Conservation (phyloP, 1,284 basidiomycete genomes). For the Boletus semigastroideus region DNA sequence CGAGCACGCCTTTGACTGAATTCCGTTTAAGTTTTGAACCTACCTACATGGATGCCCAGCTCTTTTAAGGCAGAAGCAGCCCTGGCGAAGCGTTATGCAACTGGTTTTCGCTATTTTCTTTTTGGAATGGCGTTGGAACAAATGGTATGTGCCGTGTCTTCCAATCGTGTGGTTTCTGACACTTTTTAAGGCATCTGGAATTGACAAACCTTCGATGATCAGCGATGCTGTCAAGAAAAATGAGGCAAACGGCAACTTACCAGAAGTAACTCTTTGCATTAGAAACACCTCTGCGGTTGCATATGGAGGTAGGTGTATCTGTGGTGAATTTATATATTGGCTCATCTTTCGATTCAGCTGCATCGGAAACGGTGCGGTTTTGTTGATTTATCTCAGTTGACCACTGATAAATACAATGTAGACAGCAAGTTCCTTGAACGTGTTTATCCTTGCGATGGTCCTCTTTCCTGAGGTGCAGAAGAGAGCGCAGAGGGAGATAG, state of each 20-base stretch:
- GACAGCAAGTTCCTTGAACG: conserved; percentile 44
- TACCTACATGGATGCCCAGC: conserved; percentile 28
- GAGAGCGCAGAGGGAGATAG: conserved; percentile 46
- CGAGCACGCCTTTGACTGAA: background rate
- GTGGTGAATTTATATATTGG: background rate
- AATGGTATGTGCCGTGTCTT: conserved; percentile 16
- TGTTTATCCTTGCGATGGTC: conserved; percentile 53
- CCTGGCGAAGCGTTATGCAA: conserved; percentile 15
- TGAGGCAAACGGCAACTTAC: conserved; percentile 14
- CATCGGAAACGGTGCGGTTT: conserved; percentile 26
- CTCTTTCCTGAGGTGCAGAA: conserved; percentile 45
- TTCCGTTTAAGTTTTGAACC: conserved; percentile 19
- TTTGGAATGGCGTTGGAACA: conserved; percentile 25
- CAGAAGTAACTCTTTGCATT: conserved; percentile 21
- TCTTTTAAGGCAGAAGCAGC: conserved; percentile 27
- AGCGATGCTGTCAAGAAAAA: conserved; percentile 23
- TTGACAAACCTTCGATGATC: conserved; percentile 21
- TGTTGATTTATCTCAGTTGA: background rate
- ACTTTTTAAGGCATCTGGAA: conserved; percentile 15
- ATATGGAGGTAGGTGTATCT: conserved; percentile 25
- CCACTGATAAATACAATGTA: conserved; percentile 19
- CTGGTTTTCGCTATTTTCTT: conserved; percentile 22
- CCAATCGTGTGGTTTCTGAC: background rate
- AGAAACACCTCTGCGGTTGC: conserved; percentile 23
- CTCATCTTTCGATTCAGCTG: conserved; percentile 17